Evolutionary conservation across 192 early-diverging fungal genomes (phyloP).

Genomic region (Podila horticola): DNA sequence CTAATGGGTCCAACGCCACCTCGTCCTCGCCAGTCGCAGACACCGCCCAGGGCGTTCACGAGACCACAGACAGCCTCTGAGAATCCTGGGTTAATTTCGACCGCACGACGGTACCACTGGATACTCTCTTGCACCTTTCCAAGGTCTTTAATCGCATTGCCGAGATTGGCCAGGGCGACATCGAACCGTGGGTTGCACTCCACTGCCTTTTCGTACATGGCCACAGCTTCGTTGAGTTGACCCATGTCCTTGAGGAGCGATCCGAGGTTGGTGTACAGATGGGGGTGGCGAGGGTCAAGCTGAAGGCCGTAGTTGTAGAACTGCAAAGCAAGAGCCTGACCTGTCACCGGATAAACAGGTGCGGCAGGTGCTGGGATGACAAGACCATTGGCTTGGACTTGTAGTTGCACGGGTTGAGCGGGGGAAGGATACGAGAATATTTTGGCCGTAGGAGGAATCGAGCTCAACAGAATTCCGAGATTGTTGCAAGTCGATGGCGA

Average conservation of each 20-base stretch:
- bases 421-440: conserved; percentile 54
- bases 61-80: conserved; percentile 92
- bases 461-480: conserved; percentile 83
- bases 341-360: conserved; percentile 59
- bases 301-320: conserved; percentile 90
- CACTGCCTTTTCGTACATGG: conserved; percentile 92
- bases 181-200: conserved; percentile 88
- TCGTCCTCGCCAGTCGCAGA: conserved; percentile 91
- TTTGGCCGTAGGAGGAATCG: conserved; percentile 68
- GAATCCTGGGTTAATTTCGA: conserved; percentile 89
- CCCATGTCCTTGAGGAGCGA: conserved; percentile 92
- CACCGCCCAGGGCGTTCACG: conserved; percentile 87
- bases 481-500: conserved; percentile 94
- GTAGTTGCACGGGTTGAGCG: conserved; percentile 32
- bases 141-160: conserved; percentile 93
- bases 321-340: conserved; percentile 81
- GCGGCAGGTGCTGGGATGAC: conserved; percentile 30
- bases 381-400: conserved; percentile 40
- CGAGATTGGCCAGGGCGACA: conserved; percentile 92
- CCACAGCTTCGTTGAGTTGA: conserved; percentile 82
- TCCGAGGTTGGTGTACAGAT: conserved; percentile 94
- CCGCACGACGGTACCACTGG: conserved; percentile 84
- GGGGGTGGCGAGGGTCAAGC: conserved; percentile 85
- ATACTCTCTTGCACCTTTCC: conserved; percentile 91
- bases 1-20: conserved; percentile 66